Evolutionary conservation across 78 protist species (phyloP).

Genomic region (Dictyostelium intermedium): DNA sequence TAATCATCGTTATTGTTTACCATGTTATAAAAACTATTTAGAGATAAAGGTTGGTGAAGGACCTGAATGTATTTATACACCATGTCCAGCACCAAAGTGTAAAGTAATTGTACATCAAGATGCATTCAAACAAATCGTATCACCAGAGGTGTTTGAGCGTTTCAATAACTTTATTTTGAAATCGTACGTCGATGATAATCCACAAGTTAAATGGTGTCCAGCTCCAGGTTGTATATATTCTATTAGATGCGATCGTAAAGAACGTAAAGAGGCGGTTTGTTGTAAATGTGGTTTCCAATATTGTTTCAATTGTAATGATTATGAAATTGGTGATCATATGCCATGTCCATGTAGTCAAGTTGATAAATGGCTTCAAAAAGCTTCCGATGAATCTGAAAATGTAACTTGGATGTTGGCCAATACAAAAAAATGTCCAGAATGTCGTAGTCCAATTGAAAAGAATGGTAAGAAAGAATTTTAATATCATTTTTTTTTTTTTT

Average conservation of each 20-base stretch:
- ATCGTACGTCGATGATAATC: conserved; percentile 78
- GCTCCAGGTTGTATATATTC: conserved; percentile 78
- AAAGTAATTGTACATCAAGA: conserved; percentile 62
- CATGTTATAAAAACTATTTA: conserved; percentile 72
- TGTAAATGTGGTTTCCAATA: conserved; percentile 84
- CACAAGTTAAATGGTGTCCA: conserved; percentile 83
- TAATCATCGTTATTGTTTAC: conserved; percentile 76
- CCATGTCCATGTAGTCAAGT: conserved; percentile 78
- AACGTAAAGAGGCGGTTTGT: conserved; percentile 73
- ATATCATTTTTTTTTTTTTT: not conserved
- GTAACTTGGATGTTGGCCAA: conserved; percentile 89
- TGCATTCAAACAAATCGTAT: conserved; percentile 43
- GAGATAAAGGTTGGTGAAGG: conserved; percentile 72
- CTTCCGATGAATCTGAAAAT: conserved; percentile 87
- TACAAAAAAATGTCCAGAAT: conserved; percentile 83
- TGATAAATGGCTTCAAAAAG: conserved; percentile 78
- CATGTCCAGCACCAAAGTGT: conserved; percentile 85
- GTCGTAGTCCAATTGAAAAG: conserved; percentile 83
- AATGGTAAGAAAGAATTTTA: conserved; percentile 68
- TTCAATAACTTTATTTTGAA: conserved; percentile 39
- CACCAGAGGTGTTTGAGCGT: conserved; percentile 8
- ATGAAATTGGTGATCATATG: conserved; percentile 82
- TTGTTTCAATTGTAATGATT: conserved; percentile 76
- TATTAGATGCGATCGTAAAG: conserved; percentile 72
- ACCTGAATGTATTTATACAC: conserved; percentile 54